A percentile compares a stretch with the other conserved stretches of the same genome.
Evolutionary conservation across 2,329 filamentous ascomycete species (phyloP).

Genomic region (Xylariaceae sp.): DNA sequence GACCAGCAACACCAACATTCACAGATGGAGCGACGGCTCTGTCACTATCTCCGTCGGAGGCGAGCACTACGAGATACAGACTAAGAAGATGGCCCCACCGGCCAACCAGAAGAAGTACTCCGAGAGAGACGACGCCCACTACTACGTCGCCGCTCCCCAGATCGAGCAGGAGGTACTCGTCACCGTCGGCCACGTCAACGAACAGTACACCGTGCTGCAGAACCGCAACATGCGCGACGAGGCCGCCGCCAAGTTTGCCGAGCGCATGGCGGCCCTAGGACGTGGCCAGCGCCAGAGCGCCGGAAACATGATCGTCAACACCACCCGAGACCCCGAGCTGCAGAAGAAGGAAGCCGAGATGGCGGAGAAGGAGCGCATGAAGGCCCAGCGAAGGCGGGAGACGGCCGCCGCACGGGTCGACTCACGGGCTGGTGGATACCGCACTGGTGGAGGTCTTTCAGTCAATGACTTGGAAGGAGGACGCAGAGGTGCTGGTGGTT

Average conservation of each 20-base stretch:
- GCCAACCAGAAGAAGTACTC: constrained; percentile 57
- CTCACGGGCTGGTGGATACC: constrained; percentile 48
- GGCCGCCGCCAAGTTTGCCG: constrained; percentile 64
- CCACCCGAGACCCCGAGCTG: constrained; percentile 70
- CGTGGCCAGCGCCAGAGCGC: constrained; percentile 50
- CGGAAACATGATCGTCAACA: constrained; percentile 63
- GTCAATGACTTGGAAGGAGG: constrained; percentile 66
- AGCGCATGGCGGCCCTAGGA: constrained; percentile 61
- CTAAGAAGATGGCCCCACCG: constrained; percentile 64
- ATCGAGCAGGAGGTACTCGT: constrained; percentile 64
- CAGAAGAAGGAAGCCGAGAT: constrained; percentile 70
- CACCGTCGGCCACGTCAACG: constrained; percentile 71
- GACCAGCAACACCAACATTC: constrained; percentile 70
- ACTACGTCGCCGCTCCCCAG: constrained; percentile 71
- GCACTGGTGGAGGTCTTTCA: constrained; percentile 54
- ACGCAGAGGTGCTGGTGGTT: constrained; percentile 43
- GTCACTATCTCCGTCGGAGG: constrained; percentile 71
- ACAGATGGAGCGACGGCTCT: constrained; percentile 77
- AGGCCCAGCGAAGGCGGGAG: constrained; percentile 62
- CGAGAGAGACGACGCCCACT: constrained; percentile 67
- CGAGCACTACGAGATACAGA: constrained; percentile 71
- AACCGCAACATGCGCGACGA: constrained; percentile 67
- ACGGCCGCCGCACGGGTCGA: constrained; percentile 63
- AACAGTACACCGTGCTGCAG: constrained; percentile 65
- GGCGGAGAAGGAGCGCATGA: constrained; percentile 69